phyloP scores from a whole-genome alignment of 129 eudicot species.

The Flaveria bidentis region DNA sequence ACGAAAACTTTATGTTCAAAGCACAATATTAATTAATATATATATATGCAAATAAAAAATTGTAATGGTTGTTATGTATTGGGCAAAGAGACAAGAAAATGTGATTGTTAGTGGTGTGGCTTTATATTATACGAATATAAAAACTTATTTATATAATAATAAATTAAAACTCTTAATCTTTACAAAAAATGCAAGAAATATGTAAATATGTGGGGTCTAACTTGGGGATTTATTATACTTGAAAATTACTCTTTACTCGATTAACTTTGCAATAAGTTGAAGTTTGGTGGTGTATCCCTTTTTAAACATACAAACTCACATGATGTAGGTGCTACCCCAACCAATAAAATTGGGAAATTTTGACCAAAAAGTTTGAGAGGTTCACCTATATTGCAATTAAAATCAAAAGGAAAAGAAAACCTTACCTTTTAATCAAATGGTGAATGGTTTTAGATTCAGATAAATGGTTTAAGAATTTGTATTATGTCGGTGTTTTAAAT shows the following conservation, averaged over 20 bases:
- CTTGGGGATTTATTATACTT: conserved; percentile 29
- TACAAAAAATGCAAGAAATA: neutral
- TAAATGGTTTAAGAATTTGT: neutral
- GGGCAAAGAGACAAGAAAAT: neutral
- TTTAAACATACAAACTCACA: conserved; percentile 28
- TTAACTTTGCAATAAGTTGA: conserved; percentile 37
- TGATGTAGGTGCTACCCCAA: conserved; percentile 33
- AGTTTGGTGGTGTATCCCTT: conserved; percentile 40
- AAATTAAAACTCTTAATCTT: too few relatives aligned
- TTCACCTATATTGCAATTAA: conserved; percentile 27
- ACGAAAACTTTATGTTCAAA: too few relatives aligned
- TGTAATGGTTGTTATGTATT: neutral
- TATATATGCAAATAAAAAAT: too few relatives aligned
- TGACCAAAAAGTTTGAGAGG: conserved; percentile 14
- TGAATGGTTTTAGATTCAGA: neutral
- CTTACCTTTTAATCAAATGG: neutral
- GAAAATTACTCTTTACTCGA: conserved; percentile 37
- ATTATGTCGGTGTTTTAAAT: neutral
- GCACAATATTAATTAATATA: too few relatives aligned
- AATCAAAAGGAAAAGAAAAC: neutral
- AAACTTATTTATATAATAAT: neutral
- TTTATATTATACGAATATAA: neutral
- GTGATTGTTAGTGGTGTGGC: neutral
- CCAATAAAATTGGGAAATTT: conserved; percentile 26
- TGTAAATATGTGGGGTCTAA: conserved; percentile 30